Conservation (phyloP, 1,139 yeast genomes). For the Candida dubliniensis region DNA sequence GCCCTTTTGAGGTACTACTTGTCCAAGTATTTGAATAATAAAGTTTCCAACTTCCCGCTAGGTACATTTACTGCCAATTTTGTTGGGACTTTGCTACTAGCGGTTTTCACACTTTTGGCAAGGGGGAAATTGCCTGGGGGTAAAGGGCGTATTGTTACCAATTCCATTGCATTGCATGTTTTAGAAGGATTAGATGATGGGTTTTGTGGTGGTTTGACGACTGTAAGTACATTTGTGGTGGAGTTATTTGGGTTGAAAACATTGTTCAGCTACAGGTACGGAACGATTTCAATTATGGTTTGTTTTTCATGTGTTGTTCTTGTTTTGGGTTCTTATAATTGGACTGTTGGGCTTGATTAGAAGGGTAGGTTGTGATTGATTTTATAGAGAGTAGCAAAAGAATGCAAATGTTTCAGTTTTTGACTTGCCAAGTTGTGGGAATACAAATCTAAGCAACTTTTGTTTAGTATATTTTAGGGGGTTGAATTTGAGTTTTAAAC, state of each 20-base stretch:
- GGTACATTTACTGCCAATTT: slow-evolving; percentile 79
- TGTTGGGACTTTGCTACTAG: slow-evolving; percentile 57
- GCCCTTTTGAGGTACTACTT: slow-evolving; percentile 58
- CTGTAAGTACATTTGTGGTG: slow-evolving; percentile 73
- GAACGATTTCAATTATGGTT: slow-evolving; percentile 31
- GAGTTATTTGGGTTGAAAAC: slow-evolving; percentile 52
- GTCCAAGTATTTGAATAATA: slow-evolving; percentile 49
- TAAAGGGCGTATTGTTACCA: slow-evolving; percentile 28
- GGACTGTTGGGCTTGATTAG: slow-evolving; percentile 44
- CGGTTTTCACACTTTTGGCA: slow-evolving; percentile 51
- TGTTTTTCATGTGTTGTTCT: slow-evolving; percentile 45
- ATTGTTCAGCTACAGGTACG: slow-evolving; percentile 40
- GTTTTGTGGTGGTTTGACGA: slow-evolving; percentile 74
- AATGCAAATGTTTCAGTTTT: too few relatives aligned
- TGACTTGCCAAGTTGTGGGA: too few relatives aligned
- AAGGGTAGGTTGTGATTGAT: too few relatives aligned
- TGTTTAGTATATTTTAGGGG: too few relatives aligned
- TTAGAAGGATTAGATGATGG: slow-evolving; percentile 64
- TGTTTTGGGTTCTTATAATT: slow-evolving; percentile 54
- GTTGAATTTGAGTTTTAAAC: too few relatives aligned
- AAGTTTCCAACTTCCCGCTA: slow-evolving; percentile 48
- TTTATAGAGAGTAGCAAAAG: too few relatives aligned
- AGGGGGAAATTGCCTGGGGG: slow-evolving; percentile 37
- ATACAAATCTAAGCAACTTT: too few relatives aligned
- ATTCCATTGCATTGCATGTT: slow-evolving; percentile 48